Conservation (phyloP, 495 filamentous ascomycete species). For the Wilcoxina mikolae region DNA sequence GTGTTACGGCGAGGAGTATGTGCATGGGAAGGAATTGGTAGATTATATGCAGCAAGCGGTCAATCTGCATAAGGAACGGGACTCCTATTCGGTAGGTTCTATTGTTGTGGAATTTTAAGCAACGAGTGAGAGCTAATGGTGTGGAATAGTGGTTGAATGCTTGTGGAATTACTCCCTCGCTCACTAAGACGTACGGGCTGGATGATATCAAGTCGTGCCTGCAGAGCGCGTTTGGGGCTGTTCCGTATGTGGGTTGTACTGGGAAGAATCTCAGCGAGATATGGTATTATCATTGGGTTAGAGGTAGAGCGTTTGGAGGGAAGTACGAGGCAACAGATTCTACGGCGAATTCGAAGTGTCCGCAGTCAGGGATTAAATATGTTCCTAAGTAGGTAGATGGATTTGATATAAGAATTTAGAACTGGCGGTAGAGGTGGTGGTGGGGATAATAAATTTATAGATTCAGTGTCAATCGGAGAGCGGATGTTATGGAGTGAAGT, state of each 20-base stretch:
- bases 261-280: constrained; percentile 1
- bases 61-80: constrained; percentile 46
- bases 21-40: constrained; percentile 42
- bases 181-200: constrained; percentile 46
- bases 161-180: constrained; percentile 50
- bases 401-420: no score
- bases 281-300: constrained; percentile 37
- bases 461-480: no score
- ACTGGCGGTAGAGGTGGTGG: neutral
- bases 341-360: neutral
- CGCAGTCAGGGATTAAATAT: neutral
- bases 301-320: neutral
- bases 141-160: constrained; percentile 38
- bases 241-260: neutral
- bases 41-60: constrained; percentile 49
- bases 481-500: no score
- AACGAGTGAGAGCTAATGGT: neutral
- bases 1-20: constrained; percentile 54
- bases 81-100: constrained; percentile 42
- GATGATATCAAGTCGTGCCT: constrained; percentile 50
- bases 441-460: neutral
- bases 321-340: neutral
- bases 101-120: neutral
- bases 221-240: constrained; percentile 32
- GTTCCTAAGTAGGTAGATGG: neutral